Conservation (phyloP, 2,329 filamentous ascomycete species). For the Emergomyces orientalis region DNA sequence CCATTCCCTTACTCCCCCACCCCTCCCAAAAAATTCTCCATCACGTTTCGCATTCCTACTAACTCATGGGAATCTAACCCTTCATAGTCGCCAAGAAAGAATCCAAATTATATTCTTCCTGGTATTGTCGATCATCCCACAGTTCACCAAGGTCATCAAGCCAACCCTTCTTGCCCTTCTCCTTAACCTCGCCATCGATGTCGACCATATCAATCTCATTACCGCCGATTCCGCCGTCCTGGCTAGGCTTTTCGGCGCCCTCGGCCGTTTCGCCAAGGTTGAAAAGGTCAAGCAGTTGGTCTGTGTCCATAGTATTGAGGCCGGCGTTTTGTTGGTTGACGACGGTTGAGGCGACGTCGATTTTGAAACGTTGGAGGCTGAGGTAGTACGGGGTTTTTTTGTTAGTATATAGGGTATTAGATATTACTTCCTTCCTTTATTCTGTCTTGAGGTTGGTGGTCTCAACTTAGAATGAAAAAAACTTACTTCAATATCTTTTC, state of each 20-base stretch:
- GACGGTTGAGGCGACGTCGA: slow-evolving; percentile 94
- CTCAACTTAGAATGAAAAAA: not conserved
- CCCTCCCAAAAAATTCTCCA: not conserved
- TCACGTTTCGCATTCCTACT: not conserved
- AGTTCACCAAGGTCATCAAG: slow-evolving; percentile 89
- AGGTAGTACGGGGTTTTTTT: slow-evolving; percentile 1
- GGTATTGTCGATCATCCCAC: slow-evolving; percentile 96
- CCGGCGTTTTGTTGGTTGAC: slow-evolving; percentile 99
- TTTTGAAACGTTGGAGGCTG: slow-evolving; percentile 97
- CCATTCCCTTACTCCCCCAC: not conserved
- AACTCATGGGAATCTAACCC: slow-evolving; percentile 4
- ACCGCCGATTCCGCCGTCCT: slow-evolving; percentile 51
- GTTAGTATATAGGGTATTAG: slow-evolving; percentile 1
- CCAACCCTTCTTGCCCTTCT: slow-evolving; percentile 95
- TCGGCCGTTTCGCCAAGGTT: slow-evolving; percentile 66
- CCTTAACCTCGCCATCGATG: slow-evolving; percentile 79
- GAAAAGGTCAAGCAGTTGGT: slow-evolving; percentile 95
- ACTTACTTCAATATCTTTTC: slow-evolving; percentile 86
- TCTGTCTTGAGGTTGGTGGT: slow-evolving; percentile 9
- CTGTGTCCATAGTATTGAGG: slow-evolving; percentile 91
- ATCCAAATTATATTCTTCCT: slow-evolving; percentile 94
- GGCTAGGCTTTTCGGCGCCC: slow-evolving; percentile 52
- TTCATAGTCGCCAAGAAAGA: slow-evolving; percentile 95
- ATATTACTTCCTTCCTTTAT: not conserved
- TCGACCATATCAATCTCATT: slow-evolving; percentile 71